Evolutionary conservation across 805 yeast species (phyloP), one percentile per base, ranked within the genome.

Genomic region (Kodamaea neixiangensis): DNA sequence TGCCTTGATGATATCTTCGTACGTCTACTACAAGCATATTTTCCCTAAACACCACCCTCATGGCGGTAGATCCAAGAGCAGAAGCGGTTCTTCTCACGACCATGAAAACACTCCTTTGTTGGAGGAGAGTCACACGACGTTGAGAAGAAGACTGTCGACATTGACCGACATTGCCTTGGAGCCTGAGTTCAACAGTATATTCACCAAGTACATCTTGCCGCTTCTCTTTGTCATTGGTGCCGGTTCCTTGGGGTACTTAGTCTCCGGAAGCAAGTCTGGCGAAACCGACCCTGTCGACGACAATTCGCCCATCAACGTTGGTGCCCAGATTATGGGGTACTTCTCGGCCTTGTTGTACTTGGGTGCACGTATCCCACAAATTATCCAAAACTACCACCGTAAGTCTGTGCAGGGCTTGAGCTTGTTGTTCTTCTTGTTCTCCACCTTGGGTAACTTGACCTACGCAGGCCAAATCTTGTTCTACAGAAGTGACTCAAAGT

Each of bases 371-470:
- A 78, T 62, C 59, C 99, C 99, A 0, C 99, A 93, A 68, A 87
- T 93, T 48, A 71, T 80, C 51, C 96, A 88, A 63, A 93, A 93
- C 69, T 81, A 84, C 65, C 73, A 73, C 44, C 80, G 96, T 56
- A 82, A 85, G 60, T 87, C 96, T 3, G 91, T 91, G 49, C 79
- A 82, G 50, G 98, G 98, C 1, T 85, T 94, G 59, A 86, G 97
- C 50, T 80, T 93, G 54, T 79, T 89, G 47, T 88, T 87, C 68
- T 87, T 87, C 70, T 67, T 87, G 56, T 82, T 87, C 55, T 85
- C 92, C 25, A 79, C 87, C 7, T 70, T 86, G 59, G 96, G 94
- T 15, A 87, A 87, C 64, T 61, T 87, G 54, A 84, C 93, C 3
- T 88, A 86, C 59, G 88, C 91, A 18, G 79, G 82, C 44, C 91